Conservation (phyloP, 2,329 filamentous ascomycete species). For the Trichoderma polysporum region DNA sequence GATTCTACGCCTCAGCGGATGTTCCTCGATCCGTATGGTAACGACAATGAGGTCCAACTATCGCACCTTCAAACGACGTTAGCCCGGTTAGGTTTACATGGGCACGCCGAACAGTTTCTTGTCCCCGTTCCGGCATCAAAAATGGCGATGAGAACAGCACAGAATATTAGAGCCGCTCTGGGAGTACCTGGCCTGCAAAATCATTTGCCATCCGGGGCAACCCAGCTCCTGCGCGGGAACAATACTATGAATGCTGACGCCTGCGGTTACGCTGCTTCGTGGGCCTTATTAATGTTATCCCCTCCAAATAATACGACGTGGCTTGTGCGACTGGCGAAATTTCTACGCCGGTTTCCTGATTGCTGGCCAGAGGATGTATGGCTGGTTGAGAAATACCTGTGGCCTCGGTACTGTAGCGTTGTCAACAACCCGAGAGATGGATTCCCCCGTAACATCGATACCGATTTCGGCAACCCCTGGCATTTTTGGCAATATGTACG, state of each 20-base stretch:
- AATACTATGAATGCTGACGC: slow-evolving; percentile 48
- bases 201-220: slow-evolving; percentile 28
- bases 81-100: slow-evolving; percentile 47
- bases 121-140: slow-evolving; percentile 62
- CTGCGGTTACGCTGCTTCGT: slow-evolving; percentile 71
- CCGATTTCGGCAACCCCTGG: slow-evolving; percentile 32
- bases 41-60: slow-evolving; percentile 63
- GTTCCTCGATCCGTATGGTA: slow-evolving; percentile 81
- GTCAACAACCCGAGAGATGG: slow-evolving; percentile 31
- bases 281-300: slow-evolving; percentile 63
- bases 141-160: slow-evolving; percentile 68
- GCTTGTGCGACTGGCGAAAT: slow-evolving; percentile 61
- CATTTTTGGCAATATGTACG: slow-evolving; percentile 38
- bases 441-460: slow-evolving; percentile 30
- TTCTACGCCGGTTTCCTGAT: slow-evolving; percentile 50
- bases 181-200: slow-evolving; percentile 33
- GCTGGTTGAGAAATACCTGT: slow-evolving; percentile 64
- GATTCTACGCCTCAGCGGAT: slow-evolving; percentile 52
- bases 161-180: slow-evolving; percentile 76
- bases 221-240: slow-evolving; percentile 38
- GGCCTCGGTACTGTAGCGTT: slow-evolving; percentile 58
- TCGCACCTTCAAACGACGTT: slow-evolving; percentile 60
- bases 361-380: slow-evolving; percentile 63
- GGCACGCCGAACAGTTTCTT: slow-evolving; percentile 53
- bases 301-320: slow-evolving; percentile 50